These are phyloP conservation scores for Fusarium longipes DNA, from an alignment of 2,329 filamentous ascomycete genomes.

Conservation along the genomic window DNA sequence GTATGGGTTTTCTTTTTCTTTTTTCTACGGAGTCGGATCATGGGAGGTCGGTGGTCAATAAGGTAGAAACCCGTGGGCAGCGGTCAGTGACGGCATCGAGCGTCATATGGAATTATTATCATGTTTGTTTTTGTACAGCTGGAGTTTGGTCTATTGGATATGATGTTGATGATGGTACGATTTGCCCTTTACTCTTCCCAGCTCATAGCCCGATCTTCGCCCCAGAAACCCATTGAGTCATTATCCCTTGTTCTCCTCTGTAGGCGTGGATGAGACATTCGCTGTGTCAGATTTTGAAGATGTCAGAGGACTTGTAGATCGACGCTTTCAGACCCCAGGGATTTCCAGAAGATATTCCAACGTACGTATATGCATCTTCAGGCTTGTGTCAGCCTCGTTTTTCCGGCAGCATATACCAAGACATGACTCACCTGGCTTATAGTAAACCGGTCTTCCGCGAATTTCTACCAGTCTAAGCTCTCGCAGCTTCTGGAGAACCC, in stretches of 20 bases:
- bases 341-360: conserved; percentile 71
- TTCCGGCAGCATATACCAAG: neutral
- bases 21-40: conserved; percentile 6
- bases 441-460: conserved; percentile 70
- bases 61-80: neutral
- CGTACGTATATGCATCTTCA: conserved; percentile 74
- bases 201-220: conserved; percentile 1
- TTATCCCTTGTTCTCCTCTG: conserved; percentile 1
- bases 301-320: conserved; percentile 62
- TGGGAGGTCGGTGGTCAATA: neutral
- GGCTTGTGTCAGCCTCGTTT: conserved; percentile 24
- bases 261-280: conserved; percentile 17
- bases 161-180: conserved; percentile 28
- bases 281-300: conserved; percentile 44
- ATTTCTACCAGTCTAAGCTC: conserved; percentile 69
- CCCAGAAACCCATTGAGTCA: neutral
- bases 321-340: conserved; percentile 71
- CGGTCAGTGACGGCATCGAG: conserved; percentile 15
- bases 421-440: conserved; percentile 73
- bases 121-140: neutral
- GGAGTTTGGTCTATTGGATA: conserved; percentile 30
- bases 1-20: neutral
- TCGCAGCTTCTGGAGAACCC: conserved; percentile 72
- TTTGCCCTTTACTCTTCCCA: conserved; percentile 9
- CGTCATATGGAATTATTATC: conserved; percentile 15